Evolutionary conservation across 306 rosid species (phyloP).

Genomic region (Cicer bijugum): DNA sequence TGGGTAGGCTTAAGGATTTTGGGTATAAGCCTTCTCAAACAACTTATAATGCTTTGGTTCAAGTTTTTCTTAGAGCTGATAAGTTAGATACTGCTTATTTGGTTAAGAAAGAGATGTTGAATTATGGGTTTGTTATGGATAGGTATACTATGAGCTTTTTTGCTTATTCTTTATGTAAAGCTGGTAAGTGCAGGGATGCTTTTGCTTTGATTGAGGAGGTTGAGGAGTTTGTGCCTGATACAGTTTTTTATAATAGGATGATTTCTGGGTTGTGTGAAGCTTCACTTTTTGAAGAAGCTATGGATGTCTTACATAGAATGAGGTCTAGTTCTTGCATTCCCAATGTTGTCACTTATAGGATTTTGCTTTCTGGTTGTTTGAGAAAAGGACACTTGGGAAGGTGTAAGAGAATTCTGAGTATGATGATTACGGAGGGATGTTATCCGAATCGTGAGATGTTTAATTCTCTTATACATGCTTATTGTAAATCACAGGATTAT

Average conservation of each 20-base stretch:
- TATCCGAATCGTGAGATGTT: slow-evolving; percentile 73
- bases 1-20: slow-evolving; percentile 85
- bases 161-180: slow-evolving; percentile 66
- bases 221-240: slow-evolving; percentile 64
- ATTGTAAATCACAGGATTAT: slow-evolving; percentile 68
- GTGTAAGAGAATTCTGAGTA: slow-evolving; percentile 82
- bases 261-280: slow-evolving; percentile 80
- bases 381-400: slow-evolving; percentile 72
- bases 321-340: slow-evolving; percentile 78
- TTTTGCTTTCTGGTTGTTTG: slow-evolving; percentile 76
- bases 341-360: slow-evolving; percentile 67
- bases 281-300: slow-evolving; percentile 81
- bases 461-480: slow-evolving; percentile 79
- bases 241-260: slow-evolving; percentile 73
- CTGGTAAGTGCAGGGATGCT: slow-evolving; percentile 69
- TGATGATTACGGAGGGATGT: slow-evolving; percentile 88
- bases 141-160: slow-evolving; percentile 64
- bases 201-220: slow-evolving; percentile 58
- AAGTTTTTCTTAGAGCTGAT: slow-evolving; percentile 69
- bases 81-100: slow-evolving; percentile 71
- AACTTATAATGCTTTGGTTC: slow-evolving; percentile 77
- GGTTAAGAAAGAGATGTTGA: slow-evolving; percentile 76
- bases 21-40: slow-evolving; percentile 68
- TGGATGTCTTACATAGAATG: slow-evolving; percentile 72
- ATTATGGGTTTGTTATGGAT: slow-evolving; percentile 69